These are phyloP conservation scores for Pseudogymnoascus sp. DNA, from an alignment of 2,329 filamentous ascomycete genomes.

Conservation along the genomic window DNA sequence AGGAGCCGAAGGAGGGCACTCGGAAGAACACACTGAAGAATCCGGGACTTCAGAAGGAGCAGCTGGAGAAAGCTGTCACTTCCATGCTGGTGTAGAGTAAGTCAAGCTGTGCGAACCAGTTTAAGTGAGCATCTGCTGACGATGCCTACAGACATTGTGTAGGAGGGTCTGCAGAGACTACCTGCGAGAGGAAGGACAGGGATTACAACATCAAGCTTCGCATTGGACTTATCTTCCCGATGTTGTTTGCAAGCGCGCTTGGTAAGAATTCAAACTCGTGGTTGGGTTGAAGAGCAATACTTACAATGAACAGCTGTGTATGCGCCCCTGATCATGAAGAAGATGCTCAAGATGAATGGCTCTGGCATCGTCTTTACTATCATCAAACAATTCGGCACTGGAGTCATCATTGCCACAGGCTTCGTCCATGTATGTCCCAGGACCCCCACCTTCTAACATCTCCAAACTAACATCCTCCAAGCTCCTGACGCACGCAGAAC, in stretches of 20 bases:
- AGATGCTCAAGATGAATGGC: constrained; percentile 45
- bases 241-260: constrained; percentile 60
- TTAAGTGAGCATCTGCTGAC: neutral
- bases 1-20: constrained; percentile 14
- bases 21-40: constrained; percentile 22
- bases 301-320: constrained; percentile 45
- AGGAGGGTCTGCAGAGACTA: constrained; percentile 14
- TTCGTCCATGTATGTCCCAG: constrained; percentile 52
- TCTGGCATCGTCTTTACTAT: constrained; percentile 47
- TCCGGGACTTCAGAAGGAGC: constrained; percentile 19
- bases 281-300: neutral
- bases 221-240: constrained; percentile 64
- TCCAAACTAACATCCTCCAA: constrained; percentile 26
- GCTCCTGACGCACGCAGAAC: constrained; percentile 63
- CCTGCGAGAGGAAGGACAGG: constrained; percentile 47
- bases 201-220: constrained; percentile 62
- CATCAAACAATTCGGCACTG: constrained; percentile 68
- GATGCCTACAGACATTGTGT: constrained; percentile 25
- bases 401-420: constrained; percentile 64
- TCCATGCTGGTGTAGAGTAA: constrained; percentile 68
- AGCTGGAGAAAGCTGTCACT: constrained; percentile 53
- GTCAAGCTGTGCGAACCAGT: constrained; percentile 25
- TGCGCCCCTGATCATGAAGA: constrained; percentile 55
- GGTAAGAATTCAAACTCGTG: constrained; percentile 33
- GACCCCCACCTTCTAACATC: neutral